Evolutionary conservation across 495 filamentous ascomycete species (phyloP).

Genomic region (Entonaema liquescens): DNA sequence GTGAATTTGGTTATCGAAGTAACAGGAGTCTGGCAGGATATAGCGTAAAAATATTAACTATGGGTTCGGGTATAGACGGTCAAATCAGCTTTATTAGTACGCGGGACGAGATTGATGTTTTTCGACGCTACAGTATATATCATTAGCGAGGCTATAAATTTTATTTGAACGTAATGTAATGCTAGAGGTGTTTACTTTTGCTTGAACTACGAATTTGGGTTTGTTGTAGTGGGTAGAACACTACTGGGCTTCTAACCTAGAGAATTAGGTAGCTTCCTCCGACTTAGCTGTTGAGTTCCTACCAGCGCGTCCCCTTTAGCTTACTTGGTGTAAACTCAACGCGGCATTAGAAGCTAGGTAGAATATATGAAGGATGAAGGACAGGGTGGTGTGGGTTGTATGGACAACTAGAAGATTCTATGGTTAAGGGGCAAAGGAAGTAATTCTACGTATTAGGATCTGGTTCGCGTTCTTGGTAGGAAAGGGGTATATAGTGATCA

Average conservation of each 20-base stretch:
- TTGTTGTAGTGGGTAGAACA: too few species aligned
- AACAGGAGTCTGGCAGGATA: slow-evolving; percentile 60
- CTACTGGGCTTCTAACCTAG: too few species aligned
- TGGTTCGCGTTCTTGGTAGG: not conserved
- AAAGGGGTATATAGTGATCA: not conserved
- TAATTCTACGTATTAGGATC: not conserved
- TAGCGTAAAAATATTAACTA: slow-evolving; percentile 36
- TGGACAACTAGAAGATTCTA: not conserved
- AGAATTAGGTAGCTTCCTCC: too few species aligned
- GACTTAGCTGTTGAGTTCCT: too few species aligned
- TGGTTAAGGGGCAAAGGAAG: not conserved
- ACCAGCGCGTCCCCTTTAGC: too few species aligned
- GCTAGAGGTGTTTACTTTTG: not conserved
- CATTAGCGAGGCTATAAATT: not conserved
- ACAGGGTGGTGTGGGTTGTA: not conserved
- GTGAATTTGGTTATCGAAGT: slow-evolving; percentile 86
- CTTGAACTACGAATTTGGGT: not conserved
- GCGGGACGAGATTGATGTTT: slow-evolving; percentile 10
- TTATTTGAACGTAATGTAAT: not conserved
- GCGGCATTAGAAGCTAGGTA: too few species aligned
- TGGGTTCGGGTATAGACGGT: slow-evolving; percentile 10
- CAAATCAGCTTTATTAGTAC: slow-evolving; percentile 1
- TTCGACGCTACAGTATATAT: not conserved
- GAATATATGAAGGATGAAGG: too few species aligned
- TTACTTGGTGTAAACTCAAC: too few species aligned